phyloP scores from a whole-genome alignment of 208 protist genomes.

The Wallacemonas sp. region DNA sequence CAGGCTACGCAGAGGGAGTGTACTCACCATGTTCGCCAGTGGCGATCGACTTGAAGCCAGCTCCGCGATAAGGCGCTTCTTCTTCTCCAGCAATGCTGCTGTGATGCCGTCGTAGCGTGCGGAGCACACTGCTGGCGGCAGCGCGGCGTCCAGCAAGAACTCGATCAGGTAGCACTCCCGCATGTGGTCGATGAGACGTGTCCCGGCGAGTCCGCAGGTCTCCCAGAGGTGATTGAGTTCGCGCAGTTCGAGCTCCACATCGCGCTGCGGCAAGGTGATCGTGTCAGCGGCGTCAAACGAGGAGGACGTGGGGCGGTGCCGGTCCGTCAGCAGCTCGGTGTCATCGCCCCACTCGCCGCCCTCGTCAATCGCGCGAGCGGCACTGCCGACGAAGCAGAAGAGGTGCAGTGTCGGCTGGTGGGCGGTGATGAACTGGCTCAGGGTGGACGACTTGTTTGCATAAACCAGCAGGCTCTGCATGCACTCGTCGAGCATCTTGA shows the following conservation, averaged over 20 bases:
- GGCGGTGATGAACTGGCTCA: conserved; percentile 52
- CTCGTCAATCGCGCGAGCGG: conserved; percentile 52
- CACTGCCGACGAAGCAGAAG: conserved; percentile 63
- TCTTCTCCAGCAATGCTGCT: conserved; percentile 54
- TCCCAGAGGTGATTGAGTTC: conserved; percentile 41
- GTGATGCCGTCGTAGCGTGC: conserved; percentile 76
- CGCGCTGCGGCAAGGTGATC: conserved; percentile 20
- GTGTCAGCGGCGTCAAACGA: neutral
- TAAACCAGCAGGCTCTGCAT: conserved; percentile 79
- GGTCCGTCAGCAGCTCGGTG: neutral
- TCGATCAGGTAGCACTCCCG: conserved; percentile 77
- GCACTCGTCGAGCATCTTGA: conserved; percentile 58
- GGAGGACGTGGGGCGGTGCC: neutral
- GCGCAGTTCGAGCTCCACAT: conserved; percentile 54
- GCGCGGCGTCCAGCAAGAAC: conserved; percentile 84
- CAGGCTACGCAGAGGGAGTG: conserved; percentile 53
- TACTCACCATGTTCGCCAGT: conserved; percentile 45
- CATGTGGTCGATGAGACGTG: conserved; percentile 35
- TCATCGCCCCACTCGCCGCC: conserved; percentile 4
- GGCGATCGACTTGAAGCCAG: conserved; percentile 51
- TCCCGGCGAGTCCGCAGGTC: conserved; percentile 39
- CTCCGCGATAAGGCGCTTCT: conserved; percentile 62
- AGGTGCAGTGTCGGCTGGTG: conserved; percentile 48
- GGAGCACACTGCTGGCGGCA: conserved; percentile 88
- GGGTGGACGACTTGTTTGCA: conserved; percentile 61